phyloP scores from a whole-genome alignment of 768 basidiomycete genomes.

The Zangia roseola region DNA sequence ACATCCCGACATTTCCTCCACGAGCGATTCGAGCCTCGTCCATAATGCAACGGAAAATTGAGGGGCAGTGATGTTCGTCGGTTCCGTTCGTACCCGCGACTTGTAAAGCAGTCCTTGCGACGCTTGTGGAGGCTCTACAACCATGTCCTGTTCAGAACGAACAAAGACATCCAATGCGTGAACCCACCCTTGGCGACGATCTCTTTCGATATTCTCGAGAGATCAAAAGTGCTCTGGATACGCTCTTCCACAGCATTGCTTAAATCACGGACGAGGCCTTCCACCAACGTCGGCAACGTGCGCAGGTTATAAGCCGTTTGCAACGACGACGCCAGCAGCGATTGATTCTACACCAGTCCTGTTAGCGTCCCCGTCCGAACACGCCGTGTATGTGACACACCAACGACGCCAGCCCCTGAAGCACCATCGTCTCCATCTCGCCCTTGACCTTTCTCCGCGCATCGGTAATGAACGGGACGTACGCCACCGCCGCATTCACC shows the following conservation, averaged over 20 bases:
- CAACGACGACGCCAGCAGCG: conserved; percentile 86
- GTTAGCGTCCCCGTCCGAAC: not conserved
- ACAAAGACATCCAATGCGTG: no score
- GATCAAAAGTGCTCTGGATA: conserved; percentile 82
- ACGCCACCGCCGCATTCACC: conserved; percentile 66
- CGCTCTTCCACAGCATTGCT: conserved; percentile 81
- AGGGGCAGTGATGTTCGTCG: conserved; percentile 82
- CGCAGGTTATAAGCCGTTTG: conserved; percentile 95
- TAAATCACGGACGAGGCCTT: conserved; percentile 73
- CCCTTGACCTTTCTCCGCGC: conserved; percentile 66
- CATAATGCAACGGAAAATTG: conserved; percentile 70
- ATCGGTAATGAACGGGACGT: conserved; percentile 70
- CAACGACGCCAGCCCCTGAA: conserved; percentile 71
- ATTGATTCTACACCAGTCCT: conserved; percentile 71
- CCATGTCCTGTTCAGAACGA: not conserved
- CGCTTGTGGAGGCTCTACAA: conserved; percentile 20
- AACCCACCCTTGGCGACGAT: conserved; percentile 69
- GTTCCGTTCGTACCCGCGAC: conserved; percentile 86
- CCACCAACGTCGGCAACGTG: conserved; percentile 79
- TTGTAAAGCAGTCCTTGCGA: conserved; percentile 61
- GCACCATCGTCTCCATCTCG: conserved; percentile 92
- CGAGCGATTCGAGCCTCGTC: conserved; percentile 68
- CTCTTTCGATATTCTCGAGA: conserved; percentile 83
- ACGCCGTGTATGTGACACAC: conserved; percentile 43
- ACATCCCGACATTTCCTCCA: conserved; percentile 82